A percentile compares a stretch with the other conserved stretches of the same genome.
These are phyloP conservation scores for Tremellales sp. DNA, from an alignment of 1,284 basidiomycete species.

Conservation along the genomic window DNA sequence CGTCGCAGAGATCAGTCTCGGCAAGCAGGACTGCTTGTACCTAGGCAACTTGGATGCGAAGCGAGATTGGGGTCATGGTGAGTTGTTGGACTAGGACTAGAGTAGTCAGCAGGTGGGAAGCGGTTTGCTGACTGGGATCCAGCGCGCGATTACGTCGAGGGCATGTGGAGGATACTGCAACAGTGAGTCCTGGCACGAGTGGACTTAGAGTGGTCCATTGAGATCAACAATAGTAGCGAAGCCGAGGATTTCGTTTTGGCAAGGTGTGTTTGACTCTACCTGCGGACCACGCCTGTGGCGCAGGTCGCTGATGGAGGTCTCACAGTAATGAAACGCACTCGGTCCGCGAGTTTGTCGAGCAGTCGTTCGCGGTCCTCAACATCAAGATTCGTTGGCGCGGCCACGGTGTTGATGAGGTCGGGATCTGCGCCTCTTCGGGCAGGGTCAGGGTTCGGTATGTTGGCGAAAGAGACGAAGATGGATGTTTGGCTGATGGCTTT, in stretches of 20 bases:
- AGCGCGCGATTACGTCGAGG: constrained; percentile 85
- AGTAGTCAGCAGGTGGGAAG: too few relatives aligned
- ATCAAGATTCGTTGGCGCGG: constrained; percentile 73
- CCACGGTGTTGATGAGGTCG: constrained; percentile 67
- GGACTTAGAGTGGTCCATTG: neutral
- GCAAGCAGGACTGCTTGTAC: constrained; percentile 80
- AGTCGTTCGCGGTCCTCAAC: constrained; percentile 66
- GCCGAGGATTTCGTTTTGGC: constrained; percentile 87
- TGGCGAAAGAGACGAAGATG: too few relatives aligned
- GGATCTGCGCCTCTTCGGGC: constrained; percentile 62
- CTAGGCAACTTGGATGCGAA: constrained; percentile 85
- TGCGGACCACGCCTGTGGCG: too few relatives aligned
- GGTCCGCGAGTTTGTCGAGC: constrained; percentile 83
- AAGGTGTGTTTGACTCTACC: too few relatives aligned
- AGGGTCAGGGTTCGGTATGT: constrained; percentile 68
- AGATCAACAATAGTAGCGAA: constrained; percentile 18
- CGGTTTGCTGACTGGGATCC: neutral
- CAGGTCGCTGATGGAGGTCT: too few relatives aligned
- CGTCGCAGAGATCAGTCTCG: constrained; percentile 78
- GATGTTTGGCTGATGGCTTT: too few relatives aligned
- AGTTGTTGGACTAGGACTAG: constrained; percentile 32
- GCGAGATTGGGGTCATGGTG: constrained; percentile 92
- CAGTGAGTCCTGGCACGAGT: constrained; percentile 52
- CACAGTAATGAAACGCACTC: constrained; percentile 86
- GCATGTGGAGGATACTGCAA: constrained; percentile 93